Evolutionary conservation across 2,329 filamentous ascomycete genomes (phyloP).

Genomic region (Meredithiella fracta): DNA sequence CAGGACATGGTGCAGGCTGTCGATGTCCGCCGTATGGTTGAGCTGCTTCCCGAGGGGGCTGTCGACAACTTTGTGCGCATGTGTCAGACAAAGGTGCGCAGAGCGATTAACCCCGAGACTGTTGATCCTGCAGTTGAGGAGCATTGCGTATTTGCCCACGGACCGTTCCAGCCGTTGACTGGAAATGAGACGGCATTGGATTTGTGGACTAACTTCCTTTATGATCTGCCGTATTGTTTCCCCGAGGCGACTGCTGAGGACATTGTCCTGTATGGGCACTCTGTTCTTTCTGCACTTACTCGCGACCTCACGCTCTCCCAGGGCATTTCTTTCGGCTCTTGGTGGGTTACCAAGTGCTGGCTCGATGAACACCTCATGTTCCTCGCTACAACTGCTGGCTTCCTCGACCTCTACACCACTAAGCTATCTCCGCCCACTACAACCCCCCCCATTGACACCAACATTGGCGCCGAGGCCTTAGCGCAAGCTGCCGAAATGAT

Average conservation of each 20-base stretch:
- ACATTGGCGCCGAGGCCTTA: background rate
- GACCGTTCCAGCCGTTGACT: conserved; percentile 15
- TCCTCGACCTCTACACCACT: conserved; percentile 44
- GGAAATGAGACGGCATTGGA: conserved; percentile 47
- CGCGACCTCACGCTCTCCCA: conserved; percentile 66
- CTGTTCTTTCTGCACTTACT: conserved; percentile 60
- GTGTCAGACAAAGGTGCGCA: conserved; percentile 49
- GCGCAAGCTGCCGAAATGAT: background rate
- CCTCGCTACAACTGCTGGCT: conserved; percentile 77
- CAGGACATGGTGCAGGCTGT: conserved; percentile 66
- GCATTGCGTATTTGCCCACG: conserved; percentile 42
- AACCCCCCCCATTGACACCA: background rate
- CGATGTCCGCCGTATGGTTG: conserved; percentile 43
- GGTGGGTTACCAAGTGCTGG: conserved; percentile 94
- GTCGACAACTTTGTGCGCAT: conserved; percentile 52
- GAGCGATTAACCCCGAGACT: conserved; percentile 51
- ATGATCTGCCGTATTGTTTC: conserved; percentile 51
- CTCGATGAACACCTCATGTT: conserved; percentile 89
- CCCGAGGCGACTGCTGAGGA: conserved; percentile 56
- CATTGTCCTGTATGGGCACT: conserved; percentile 60
- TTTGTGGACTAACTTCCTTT: conserved; percentile 59
- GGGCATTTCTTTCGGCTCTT: conserved; percentile 69
- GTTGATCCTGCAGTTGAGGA: conserved; percentile 50
- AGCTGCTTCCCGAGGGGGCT: conserved; percentile 43
- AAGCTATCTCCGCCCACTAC: conserved; percentile 18